Evolutionary conservation across 768 basidiomycete species (phyloP).

Genomic region (Rhizopogon roseolus): DNA sequence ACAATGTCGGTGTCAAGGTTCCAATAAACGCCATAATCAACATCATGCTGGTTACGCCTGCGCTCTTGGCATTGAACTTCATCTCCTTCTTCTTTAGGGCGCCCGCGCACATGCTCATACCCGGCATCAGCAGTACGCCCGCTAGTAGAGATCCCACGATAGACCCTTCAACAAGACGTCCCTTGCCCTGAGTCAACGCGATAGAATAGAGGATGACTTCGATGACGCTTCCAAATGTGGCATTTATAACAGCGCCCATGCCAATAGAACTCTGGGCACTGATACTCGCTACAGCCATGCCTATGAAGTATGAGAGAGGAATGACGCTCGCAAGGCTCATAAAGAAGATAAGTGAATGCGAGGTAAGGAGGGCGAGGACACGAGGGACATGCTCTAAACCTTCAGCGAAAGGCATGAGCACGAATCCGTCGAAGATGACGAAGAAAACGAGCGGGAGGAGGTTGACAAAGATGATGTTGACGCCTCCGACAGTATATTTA

Average conservation of each 20-base stretch:
- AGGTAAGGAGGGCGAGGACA: conserved; percentile 64
- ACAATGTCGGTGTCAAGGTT: conserved; percentile 88
- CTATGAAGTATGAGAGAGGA: conserved; percentile 97
- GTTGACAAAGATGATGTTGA: conserved; percentile 98
- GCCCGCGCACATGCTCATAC: conserved; percentile 90
- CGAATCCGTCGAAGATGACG: conserved; percentile 89
- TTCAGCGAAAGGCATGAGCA: conserved; percentile 72
- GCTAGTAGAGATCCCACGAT: conserved; percentile 95
- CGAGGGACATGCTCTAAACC: conserved; percentile 54
- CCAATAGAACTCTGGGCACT: conserved; percentile 98
- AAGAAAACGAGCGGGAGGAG: conserved; percentile 92
- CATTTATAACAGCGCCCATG: conserved; percentile 99
- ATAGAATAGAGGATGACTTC: conserved; percentile 93
- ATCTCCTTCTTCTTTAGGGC: conserved; percentile 91
- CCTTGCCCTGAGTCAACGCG: conserved; percentile 87
- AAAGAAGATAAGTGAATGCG: conserved; percentile 76
- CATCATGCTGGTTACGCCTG: conserved; percentile 99
- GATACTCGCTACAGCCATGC: conserved; percentile 98
- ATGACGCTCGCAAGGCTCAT: conserved; percentile 88
- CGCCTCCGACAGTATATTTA: conserved; percentile 98
- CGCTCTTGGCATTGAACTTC: conserved; percentile 98
- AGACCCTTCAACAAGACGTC: conserved; percentile 92
- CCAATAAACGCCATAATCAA: conserved; percentile 99
- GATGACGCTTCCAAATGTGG: conserved; percentile 97
- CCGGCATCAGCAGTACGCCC: conserved; percentile 96